Conservation (phyloP, 108 stramenopile genomes). For the Aurantiochytrium sp. region DNA sequence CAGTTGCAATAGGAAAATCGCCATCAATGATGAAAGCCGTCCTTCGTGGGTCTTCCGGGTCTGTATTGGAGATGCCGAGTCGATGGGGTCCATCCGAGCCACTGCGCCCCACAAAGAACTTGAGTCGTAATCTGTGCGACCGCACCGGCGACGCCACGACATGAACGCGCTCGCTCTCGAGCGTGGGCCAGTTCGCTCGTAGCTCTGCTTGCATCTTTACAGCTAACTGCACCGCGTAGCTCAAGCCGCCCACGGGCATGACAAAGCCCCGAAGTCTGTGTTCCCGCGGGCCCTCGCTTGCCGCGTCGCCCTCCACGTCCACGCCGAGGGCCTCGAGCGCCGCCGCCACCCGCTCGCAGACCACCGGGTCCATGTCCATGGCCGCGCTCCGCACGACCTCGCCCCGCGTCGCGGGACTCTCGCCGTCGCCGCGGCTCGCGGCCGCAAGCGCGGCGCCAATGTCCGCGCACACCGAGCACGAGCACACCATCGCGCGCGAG, state of each 20-base stretch:
- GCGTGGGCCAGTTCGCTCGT: not conserved
- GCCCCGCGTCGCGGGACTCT: too few relatives aligned
- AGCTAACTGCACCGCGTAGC: not conserved
- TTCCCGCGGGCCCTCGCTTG: not conserved
- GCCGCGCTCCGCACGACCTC: too few relatives aligned
- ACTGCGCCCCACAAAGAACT: not conserved
- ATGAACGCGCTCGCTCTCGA: not conserved
- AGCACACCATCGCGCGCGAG: too few relatives aligned
- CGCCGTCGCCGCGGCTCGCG: too few relatives aligned
- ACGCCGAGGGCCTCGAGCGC: too few relatives aligned
- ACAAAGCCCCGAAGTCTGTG: not conserved
- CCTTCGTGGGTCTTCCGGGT: not conserved
- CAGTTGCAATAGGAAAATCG: not conserved
- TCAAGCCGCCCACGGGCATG: not conserved
- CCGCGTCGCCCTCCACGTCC: too few relatives aligned
- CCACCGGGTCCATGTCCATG: too few relatives aligned
- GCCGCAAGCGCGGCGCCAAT: too few relatives aligned
- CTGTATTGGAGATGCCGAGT: not conserved
- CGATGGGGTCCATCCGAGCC: not conserved
- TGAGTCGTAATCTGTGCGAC: not conserved
- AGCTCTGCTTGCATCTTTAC: not conserved
- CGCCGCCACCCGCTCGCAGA: too few relatives aligned
- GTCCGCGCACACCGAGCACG: too few relatives aligned
- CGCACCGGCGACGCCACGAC: not conserved
- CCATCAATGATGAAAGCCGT: not conserved